These are phyloP conservation scores for Colletotrichum sp. DNA, from an alignment of 2,329 filamentous ascomycete genomes.

Conservation along the genomic window DNA sequence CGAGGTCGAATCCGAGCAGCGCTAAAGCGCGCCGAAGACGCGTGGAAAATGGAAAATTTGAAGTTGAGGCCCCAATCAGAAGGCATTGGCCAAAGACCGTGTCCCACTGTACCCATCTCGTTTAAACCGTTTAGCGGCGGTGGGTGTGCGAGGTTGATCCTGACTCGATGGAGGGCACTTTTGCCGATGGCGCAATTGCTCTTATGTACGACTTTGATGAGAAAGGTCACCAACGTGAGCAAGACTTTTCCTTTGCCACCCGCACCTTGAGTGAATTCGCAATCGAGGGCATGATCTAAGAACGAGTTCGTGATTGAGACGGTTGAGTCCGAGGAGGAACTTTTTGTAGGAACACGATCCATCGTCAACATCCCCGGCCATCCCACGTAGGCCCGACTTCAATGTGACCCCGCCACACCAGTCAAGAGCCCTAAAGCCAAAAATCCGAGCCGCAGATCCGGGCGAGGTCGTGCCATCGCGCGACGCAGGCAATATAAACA, in stretches of 20 bases:
- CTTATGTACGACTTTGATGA: background rate
- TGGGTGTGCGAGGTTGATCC: background rate
- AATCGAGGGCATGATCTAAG: background rate
- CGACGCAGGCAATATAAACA: background rate
- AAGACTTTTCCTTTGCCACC: background rate
- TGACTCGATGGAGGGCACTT: background rate
- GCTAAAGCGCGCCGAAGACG: background rate
- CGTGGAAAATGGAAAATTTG: background rate
- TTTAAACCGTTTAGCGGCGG: background rate
- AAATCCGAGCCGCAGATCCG: background rate
- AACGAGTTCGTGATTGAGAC: background rate
- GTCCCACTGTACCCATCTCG: background rate
- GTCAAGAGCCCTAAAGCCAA: background rate
- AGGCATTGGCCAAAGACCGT: background rate
- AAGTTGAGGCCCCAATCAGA: background rate
- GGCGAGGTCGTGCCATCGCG: background rate
- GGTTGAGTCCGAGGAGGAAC: background rate
- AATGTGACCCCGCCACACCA: background rate
- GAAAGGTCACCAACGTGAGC: background rate
- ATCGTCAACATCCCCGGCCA: background rate
- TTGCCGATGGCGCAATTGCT: conserved; percentile 15
- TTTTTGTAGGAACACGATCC: background rate
- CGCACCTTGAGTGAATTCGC: background rate
- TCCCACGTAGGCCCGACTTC: background rate
- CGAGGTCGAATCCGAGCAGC: background rate